Conservation (phyloP, 108 stramenopile genomes). For the Seminavis robusta region DNA sequence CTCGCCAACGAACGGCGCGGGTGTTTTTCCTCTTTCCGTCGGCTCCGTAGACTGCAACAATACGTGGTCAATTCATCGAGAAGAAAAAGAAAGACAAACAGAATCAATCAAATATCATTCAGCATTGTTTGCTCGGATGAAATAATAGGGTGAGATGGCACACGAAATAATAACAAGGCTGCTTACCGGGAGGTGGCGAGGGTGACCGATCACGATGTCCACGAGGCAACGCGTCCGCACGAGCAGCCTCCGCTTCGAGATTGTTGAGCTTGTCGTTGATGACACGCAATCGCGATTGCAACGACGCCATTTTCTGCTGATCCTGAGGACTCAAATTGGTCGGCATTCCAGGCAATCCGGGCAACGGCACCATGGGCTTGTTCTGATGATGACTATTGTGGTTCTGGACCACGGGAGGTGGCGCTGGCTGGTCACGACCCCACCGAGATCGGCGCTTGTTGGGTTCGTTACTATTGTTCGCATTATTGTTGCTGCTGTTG, state of each 20-base stretch:
- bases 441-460: slow-evolving; percentile 70
- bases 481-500: slow-evolving; percentile 13
- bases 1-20: slow-evolving; percentile 92
- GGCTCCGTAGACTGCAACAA: slow-evolving; percentile 73
- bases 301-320: slow-evolving; percentile 24
- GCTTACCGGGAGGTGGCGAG: slow-evolving; percentile 78
- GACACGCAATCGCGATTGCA: slow-evolving; percentile 55
- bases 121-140: neutral
- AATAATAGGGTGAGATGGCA: neutral
- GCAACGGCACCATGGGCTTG: slow-evolving; percentile 1
- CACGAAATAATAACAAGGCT: neutral
- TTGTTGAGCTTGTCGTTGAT: slow-evolving; percentile 63
- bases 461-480: slow-evolving; percentile 5
- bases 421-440: slow-evolving; percentile 40
- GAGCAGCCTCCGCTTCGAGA: slow-evolving; percentile 63
- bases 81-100: slow-evolving; percentile 1
- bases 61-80: too few species aligned
- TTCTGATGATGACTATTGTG: too few species aligned
- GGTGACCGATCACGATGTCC: slow-evolving; percentile 83
- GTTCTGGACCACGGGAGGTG: slow-evolving; percentile 3
- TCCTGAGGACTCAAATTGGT: slow-evolving; percentile 48
- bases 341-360: slow-evolving; percentile 42
- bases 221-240: slow-evolving; percentile 75
- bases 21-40: slow-evolving; percentile 96
- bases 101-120: neutral